These are phyloP conservation scores for Nematodospora valgi DNA, from an alignment of 805 yeast genomes.

Conservation along the genomic window DNA sequence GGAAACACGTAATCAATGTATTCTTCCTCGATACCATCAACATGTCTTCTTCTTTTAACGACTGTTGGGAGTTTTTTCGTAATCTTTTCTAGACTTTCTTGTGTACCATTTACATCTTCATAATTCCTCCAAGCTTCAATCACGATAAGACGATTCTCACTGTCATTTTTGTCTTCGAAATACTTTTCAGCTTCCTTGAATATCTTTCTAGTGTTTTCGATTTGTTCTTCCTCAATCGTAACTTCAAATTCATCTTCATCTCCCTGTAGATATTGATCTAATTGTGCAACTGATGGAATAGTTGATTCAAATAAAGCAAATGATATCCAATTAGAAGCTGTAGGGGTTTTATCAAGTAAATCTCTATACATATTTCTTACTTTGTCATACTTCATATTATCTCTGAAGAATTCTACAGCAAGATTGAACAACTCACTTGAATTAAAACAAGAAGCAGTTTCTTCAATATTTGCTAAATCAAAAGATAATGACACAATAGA, in stretches of 20 bases:
- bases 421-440: slow-evolving; percentile 20
- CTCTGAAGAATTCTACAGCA: slow-evolving; percentile 59
- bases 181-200: slow-evolving; percentile 52
- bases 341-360: slow-evolving; percentile 27
- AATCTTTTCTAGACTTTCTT: slow-evolving; percentile 31
- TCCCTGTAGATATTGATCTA: slow-evolving; percentile 40
- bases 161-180: slow-evolving; percentile 34
- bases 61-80: slow-evolving; percentile 51
- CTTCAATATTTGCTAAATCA: slow-evolving; percentile 21
- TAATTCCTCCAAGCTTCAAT: slow-evolving; percentile 62
- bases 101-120: slow-evolving; percentile 60
- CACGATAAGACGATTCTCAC: slow-evolving; percentile 48
- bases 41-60: slow-evolving; percentile 43
- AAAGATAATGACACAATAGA: slow-evolving; percentile 58
- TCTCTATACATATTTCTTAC: slow-evolving; percentile 52
- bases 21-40: slow-evolving; percentile 50
- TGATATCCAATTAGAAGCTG: slow-evolving; percentile 49
- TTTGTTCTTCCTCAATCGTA: slow-evolving; percentile 49
- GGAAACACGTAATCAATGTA: slow-evolving; percentile 64
- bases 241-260: slow-evolving; percentile 51
- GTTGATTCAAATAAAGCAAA: slow-evolving; percentile 70
- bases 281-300: slow-evolving; percentile 54
- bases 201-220: slow-evolving; percentile 47
- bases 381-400: slow-evolving; percentile 51
- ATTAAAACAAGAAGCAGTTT: slow-evolving; percentile 26